Evolutionary conservation across 1,139 yeast species (phyloP).

Genomic region (Suhomyces terraborum): DNA sequence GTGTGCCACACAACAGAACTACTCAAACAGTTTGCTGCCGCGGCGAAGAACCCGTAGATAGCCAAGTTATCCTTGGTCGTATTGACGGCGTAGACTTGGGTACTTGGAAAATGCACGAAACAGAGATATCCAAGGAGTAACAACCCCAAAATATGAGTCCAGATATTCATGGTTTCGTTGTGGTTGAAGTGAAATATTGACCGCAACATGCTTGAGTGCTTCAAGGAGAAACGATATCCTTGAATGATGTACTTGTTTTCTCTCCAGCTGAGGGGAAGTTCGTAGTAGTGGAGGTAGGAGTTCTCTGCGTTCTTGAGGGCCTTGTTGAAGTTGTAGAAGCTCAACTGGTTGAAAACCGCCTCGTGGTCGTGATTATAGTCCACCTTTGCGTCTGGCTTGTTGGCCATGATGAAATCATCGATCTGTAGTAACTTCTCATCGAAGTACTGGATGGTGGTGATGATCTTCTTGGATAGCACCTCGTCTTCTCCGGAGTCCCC

Average conservation of each 20-base stretch:
- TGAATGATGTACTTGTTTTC: conserved; percentile 82
- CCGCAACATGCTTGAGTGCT: conserved; percentile 58
- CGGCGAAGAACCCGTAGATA: conserved; percentile 64
- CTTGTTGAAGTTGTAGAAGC: conserved; percentile 59
- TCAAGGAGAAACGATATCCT: conserved; percentile 82
- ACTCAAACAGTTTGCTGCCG: conserved; percentile 74
- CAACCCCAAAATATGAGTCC: conserved; percentile 86
- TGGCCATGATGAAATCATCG: conserved; percentile 48
- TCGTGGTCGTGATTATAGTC: conserved; percentile 26
- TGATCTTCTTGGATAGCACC: conserved; percentile 44
- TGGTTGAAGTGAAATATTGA: conserved; percentile 64
- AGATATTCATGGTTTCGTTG: conserved; percentile 89
- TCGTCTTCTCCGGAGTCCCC: conserved; percentile 23
- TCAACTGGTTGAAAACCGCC: conserved; percentile 41
- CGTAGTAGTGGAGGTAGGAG: conserved; percentile 71
- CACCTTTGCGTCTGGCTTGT: conserved; percentile 32
- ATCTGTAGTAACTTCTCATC: conserved; percentile 57
- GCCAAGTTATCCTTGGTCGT: conserved; percentile 52
- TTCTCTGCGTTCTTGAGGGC: conserved; percentile 59
- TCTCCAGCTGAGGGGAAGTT: conserved; percentile 89
- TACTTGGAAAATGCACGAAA: conserved; percentile 60
- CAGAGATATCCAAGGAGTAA: conserved; percentile 57
- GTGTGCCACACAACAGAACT: conserved; percentile 93
- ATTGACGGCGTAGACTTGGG: conserved; percentile 44
- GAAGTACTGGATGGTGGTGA: conserved; percentile 55